phyloP scores from a whole-genome alignment of 2,329 filamentous ascomycete species.

The Penicillium fuscoglaucum region DNA sequence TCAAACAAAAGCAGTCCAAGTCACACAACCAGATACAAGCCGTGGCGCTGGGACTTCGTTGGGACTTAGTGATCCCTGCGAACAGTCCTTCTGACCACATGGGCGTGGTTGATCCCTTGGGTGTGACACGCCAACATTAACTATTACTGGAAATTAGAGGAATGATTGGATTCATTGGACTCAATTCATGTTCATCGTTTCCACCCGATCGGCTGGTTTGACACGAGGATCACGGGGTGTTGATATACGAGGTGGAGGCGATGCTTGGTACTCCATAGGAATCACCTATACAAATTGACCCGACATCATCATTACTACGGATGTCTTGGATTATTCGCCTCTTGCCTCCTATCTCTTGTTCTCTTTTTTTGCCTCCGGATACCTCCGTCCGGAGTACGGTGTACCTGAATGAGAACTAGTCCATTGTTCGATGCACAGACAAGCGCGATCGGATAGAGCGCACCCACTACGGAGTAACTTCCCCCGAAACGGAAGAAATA shows the following conservation, averaged over 20 bases:
- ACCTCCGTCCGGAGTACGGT: neutral
- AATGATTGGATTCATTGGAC: neutral
- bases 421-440: conserved; percentile 4
- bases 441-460: conserved; percentile 6
- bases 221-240: conserved; percentile 5
- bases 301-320: neutral
- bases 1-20: neutral
- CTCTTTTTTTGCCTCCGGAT: neutral
- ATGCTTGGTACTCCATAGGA: neutral
- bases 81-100: conserved; percentile 17
- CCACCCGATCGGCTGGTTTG: conserved; percentile 7
- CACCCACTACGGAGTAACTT: neutral
- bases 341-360: neutral
- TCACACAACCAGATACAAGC: conserved; percentile 8
- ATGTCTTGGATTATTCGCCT: conserved; percentile 1
- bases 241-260: neutral
- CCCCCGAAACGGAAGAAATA: conserved; percentile 22
- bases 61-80: neutral
- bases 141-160: neutral
- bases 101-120: conserved; percentile 7
- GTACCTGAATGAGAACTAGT: neutral
- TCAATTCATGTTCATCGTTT: neutral
- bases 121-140: conserved; percentile 5
- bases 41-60: neutral
- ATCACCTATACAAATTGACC: neutral